Conservation (phyloP, 768 basidiomycete genomes). For the Gautieria morchelliformis region DNA sequence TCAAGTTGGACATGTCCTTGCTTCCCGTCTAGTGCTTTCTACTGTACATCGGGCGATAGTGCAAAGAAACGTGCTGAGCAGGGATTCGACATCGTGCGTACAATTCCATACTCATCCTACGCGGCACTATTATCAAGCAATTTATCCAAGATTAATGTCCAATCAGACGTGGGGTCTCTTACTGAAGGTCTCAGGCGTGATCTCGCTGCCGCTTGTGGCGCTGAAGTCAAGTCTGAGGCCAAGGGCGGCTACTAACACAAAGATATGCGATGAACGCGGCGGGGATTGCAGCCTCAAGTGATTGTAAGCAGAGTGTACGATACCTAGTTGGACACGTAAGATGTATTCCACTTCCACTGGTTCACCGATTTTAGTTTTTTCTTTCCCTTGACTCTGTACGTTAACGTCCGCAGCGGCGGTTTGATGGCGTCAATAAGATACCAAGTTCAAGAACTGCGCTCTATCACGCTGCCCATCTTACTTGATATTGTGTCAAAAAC, state of each 20-base stretch:
- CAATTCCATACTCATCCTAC: neutral
- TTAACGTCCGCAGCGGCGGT: no score
- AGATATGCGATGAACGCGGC: no score
- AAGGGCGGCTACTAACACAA: neutral
- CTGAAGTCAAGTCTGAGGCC: neutral
- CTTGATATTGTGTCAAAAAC: no score
- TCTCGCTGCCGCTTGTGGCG: neutral
- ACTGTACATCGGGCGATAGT: conserved; percentile 36
- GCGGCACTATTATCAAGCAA: neutral
- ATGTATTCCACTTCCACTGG: no score
- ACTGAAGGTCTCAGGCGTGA: neutral
- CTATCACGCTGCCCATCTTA: no score
- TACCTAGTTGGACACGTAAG: no score
- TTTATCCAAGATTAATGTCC: conserved; percentile 1
- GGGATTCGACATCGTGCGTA: conserved; percentile 38
- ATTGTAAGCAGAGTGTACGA: no score
- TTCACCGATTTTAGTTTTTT: no score
- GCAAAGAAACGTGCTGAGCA: conserved; percentile 34
- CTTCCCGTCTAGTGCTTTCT: conserved; percentile 32
- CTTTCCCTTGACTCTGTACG: no score
- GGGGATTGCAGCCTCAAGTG: no score
- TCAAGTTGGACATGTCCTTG: neutral
- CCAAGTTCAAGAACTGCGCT: no score
- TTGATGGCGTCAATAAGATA: no score
- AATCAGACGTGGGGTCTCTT: conserved; percentile 1